These are phyloP conservation scores for Trichoderma brevicompactum DNA, from an alignment of 2,329 filamentous ascomycete genomes.

Conservation along the genomic window DNA sequence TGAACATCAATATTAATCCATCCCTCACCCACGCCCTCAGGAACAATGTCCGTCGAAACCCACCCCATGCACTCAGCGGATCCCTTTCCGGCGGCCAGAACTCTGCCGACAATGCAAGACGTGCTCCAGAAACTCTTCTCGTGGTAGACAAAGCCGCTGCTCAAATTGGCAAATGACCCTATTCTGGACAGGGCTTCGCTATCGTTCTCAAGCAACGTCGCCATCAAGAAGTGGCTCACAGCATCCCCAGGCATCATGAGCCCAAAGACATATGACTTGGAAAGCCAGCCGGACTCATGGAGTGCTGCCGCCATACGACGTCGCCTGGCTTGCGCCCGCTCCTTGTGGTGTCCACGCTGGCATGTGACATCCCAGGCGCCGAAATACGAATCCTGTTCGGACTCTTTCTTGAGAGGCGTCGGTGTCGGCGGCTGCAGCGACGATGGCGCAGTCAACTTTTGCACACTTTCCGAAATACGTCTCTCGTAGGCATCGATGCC, in stretches of 20 bases:
- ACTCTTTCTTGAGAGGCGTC: slow-evolving; percentile 35
- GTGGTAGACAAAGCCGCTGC: slow-evolving; percentile 66
- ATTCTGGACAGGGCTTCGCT: slow-evolving; percentile 60
- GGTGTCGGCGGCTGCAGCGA: slow-evolving; percentile 40
- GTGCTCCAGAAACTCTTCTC: slow-evolving; percentile 73
- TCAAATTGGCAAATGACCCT: slow-evolving; percentile 65
- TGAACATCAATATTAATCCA: slow-evolving; percentile 64
- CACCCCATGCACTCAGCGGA: slow-evolving; percentile 70
- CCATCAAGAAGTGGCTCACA: slow-evolving; percentile 67
- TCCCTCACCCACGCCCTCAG: slow-evolving; percentile 56
- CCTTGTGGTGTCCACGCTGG: slow-evolving; percentile 38
- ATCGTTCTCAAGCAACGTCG: slow-evolving; percentile 68
- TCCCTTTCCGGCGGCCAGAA: slow-evolving; percentile 65
- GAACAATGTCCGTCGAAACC: slow-evolving; percentile 65
- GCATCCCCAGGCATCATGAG: slow-evolving; percentile 67
- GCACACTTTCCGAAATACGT: slow-evolving; percentile 54
- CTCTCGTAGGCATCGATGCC: slow-evolving; percentile 58
- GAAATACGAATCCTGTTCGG: slow-evolving; percentile 52
- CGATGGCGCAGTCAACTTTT: slow-evolving; percentile 47
- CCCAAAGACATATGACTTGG: slow-evolving; percentile 69
- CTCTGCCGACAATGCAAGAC: slow-evolving; percentile 65
- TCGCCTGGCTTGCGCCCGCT: slow-evolving; percentile 48
- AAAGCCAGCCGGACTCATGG: slow-evolving; percentile 67
- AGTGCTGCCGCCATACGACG: slow-evolving; percentile 62
- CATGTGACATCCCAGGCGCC: slow-evolving; percentile 46